phyloP scores from a whole-genome alignment of 1,284 basidiomycete species.

The Tausonia pullulans region DNA sequence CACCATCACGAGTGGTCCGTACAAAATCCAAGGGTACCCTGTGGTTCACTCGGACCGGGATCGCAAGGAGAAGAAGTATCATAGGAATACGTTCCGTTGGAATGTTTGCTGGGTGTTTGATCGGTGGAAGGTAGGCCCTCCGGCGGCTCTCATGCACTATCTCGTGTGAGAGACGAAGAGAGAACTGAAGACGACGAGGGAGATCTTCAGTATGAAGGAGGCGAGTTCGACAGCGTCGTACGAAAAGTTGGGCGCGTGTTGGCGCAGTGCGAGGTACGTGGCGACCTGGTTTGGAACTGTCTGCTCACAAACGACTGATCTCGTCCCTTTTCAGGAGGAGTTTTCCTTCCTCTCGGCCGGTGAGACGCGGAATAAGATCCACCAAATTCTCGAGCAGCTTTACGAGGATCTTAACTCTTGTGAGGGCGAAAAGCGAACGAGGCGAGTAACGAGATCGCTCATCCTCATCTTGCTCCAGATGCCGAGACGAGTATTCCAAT shows the following conservation, averaged over 20 bases:
- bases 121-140: conserved; percentile 35
- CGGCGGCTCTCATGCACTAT: too few relatives aligned
- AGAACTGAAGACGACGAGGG: not conserved
- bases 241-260: conserved; percentile 87
- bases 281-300: not conserved
- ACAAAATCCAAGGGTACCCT: conserved; percentile 81
- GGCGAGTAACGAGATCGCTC: too few relatives aligned
- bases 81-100: conserved; percentile 81
- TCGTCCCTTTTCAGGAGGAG: conserved; percentile 54
- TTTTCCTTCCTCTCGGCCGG: conserved; percentile 73
- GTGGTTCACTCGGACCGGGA: conserved; percentile 46
- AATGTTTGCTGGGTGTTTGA: conserved; percentile 97
- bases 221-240: conserved; percentile 77
- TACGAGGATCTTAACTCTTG: conserved; percentile 93
- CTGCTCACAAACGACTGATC: not conserved
- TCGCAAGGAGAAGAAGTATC: conserved; percentile 48
- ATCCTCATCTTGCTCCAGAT: conserved; percentile 29
- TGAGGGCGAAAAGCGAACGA: too few relatives aligned
- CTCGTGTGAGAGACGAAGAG: not conserved
- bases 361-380: conserved; percentile 57
- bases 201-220: conserved; percentile 5
- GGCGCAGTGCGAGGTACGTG: conserved; percentile 68
- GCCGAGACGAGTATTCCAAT: conserved; percentile 85
- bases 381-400: conserved; percentile 85
- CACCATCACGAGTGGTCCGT: conserved; percentile 47